These are phyloP conservation scores for Podospora didyma DNA, from an alignment of 495 filamentous ascomycete genomes.

Conservation along the genomic window DNA sequence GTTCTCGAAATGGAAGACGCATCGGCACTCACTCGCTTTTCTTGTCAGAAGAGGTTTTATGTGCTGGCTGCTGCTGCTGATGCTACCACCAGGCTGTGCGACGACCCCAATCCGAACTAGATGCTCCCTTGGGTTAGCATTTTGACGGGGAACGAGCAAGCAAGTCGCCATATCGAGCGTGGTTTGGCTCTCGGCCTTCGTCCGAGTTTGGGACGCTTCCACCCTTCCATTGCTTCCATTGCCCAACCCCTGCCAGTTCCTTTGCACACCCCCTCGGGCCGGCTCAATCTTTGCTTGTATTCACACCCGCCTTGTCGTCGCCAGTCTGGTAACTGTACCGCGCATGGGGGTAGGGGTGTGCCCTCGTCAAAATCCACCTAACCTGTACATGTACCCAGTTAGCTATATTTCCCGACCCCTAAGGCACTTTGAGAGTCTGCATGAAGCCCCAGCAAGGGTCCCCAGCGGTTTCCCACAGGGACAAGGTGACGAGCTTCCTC, in stretches of 20 bases:
- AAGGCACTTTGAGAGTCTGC: neutral
- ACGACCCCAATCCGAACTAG: too few relatives aligned
- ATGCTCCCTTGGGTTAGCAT: too few relatives aligned
- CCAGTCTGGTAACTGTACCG: neutral
- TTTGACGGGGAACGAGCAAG: too few relatives aligned
- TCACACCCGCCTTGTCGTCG: constrained; percentile 8
- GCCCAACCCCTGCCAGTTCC: neutral
- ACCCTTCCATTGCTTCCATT: constrained; percentile 12
- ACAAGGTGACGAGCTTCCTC: neutral
- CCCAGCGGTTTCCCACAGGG: neutral
- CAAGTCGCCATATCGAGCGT: too few relatives aligned
- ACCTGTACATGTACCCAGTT: neutral
- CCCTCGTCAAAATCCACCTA: neutral
- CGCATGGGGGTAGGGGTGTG: neutral
- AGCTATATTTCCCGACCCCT: neutral
- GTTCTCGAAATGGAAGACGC: too few relatives aligned
- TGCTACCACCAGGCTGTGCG: too few relatives aligned
- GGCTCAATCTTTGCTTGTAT: constrained; percentile 10
- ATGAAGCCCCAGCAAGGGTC: neutral
- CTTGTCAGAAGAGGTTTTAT: too few relatives aligned
- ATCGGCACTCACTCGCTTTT: too few relatives aligned
- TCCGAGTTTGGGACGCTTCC: neutral
- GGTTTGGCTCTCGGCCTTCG: too few relatives aligned
- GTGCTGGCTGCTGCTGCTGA: too few relatives aligned
- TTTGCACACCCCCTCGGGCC: constrained; percentile 10